Evolutionary conservation across 140 eudicot genomes (phyloP).

Genomic region (Senecio squalidus): DNA sequence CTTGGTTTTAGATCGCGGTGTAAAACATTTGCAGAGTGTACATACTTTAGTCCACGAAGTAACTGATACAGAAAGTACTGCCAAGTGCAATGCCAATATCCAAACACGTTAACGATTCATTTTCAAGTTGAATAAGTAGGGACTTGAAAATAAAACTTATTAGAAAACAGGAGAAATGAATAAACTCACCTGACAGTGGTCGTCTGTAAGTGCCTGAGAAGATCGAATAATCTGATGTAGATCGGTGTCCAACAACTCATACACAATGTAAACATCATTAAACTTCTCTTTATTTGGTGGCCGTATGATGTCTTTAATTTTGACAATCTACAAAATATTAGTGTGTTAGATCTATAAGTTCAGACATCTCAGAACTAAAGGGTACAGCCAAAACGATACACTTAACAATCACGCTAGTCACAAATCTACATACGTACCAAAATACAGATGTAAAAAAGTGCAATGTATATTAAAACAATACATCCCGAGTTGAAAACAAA

Average conservation of each 20-base stretch:
- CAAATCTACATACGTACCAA: neutral
- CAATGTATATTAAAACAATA: neutral
- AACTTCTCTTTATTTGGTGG: conserved; percentile 67
- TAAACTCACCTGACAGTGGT: conserved; percentile 70
- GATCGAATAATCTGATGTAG: conserved; percentile 85
- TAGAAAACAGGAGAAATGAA: neutral
- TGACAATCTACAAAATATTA: conserved; percentile 43
- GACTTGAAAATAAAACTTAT: neutral
- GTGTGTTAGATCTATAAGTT: neutral
- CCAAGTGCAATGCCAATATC: conserved; percentile 8
- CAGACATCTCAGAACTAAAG: neutral
- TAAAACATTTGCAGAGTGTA: conserved; percentile 39
- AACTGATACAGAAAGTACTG: conserved; percentile 88
- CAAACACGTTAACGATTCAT: conserved; percentile 6
- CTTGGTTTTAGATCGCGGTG: conserved; percentile 50
- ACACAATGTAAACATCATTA: conserved; percentile 73
- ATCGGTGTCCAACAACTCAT: conserved; percentile 81
- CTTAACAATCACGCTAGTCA: neutral
- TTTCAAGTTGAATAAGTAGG: neutral
- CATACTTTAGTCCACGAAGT: conserved; percentile 33
- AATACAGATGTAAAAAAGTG: conserved; percentile 5
- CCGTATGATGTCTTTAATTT: conserved; percentile 67
- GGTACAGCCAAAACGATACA: neutral
- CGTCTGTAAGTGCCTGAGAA: conserved; percentile 76
- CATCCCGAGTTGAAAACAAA: neutral